A percentile compares a stretch with the other conserved stretches of the same genome.
Conservation (phyloP, 2,329 filamentous ascomycete genomes). For the Lachnellula cervina region DNA sequence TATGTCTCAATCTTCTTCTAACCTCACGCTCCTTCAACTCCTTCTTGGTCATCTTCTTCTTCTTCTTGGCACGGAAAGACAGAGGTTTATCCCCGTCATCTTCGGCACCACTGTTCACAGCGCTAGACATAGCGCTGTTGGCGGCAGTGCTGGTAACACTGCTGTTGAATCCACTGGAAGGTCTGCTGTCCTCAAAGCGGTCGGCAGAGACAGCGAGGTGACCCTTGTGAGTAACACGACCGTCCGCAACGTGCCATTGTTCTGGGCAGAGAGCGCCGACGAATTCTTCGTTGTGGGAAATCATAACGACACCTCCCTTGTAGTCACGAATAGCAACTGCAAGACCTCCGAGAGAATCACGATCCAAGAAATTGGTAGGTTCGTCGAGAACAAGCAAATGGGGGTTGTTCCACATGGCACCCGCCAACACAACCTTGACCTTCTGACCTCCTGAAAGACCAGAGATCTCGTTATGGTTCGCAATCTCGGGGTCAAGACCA, state of each 20-base stretch:
- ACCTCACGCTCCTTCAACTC: constrained; percentile 92
- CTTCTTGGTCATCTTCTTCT: constrained; percentile 99
- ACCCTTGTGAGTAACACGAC: constrained; percentile 80
- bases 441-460: constrained; percentile 96
- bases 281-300: constrained; percentile 99
- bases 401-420: constrained; percentile 98
- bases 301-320: constrained; percentile 98
- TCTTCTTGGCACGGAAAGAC: constrained; percentile 86
- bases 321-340: constrained; percentile 98
- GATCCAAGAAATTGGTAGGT: constrained; percentile 98
- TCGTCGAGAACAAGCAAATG: constrained; percentile 96
- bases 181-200: constrained; percentile 78
- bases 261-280: constrained; percentile 92
- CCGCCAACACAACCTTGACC: constrained; percentile 96
- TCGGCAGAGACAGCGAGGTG: constrained; percentile 68
- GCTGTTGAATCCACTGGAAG: constrained; percentile 56
- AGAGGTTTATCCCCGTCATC: constrained; percentile 62
- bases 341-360: constrained; percentile 91
- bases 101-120: constrained; percentile 78
- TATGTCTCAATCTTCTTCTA: constrained; percentile 79
- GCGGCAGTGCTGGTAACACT: constrained; percentile 50
- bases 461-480: constrained; percentile 97
- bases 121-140: constrained; percentile 52
- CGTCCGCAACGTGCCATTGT: constrained; percentile 91
- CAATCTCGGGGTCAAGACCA: constrained; percentile 93